Conservation (phyloP, 805 yeast species). For the Zygosaccharomyces kombuchaensis region DNA sequence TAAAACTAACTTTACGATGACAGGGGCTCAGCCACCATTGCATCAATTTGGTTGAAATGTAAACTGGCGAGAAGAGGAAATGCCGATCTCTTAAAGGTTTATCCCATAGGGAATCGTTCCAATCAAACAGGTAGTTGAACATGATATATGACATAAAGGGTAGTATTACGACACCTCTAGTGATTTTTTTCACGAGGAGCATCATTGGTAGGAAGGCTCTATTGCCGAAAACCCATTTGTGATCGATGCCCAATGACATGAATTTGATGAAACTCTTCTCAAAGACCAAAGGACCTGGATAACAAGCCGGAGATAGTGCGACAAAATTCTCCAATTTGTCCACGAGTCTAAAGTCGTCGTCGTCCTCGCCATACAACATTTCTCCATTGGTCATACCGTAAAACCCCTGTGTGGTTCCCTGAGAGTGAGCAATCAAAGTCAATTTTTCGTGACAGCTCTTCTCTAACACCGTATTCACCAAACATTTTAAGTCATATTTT, state of each 20-base stretch:
- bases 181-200: constrained; percentile 50
- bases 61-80: constrained; percentile 82
- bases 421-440: constrained; percentile 78
- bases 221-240: constrained; percentile 62
- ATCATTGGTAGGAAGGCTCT: constrained; percentile 75
- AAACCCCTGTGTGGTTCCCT: constrained; percentile 87
- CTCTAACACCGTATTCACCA: constrained; percentile 56
- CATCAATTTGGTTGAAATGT: constrained; percentile 76
- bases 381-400: constrained; percentile 54
- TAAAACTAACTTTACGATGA: constrained; percentile 41
- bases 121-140: constrained; percentile 82
- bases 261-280: constrained; percentile 57
- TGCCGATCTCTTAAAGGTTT: constrained; percentile 60
- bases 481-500: constrained; percentile 65
- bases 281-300: constrained; percentile 72
- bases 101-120: constrained; percentile 83
- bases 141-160: constrained; percentile 68
- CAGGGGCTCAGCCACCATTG: constrained; percentile 78
- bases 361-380: constrained; percentile 22
- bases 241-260: constrained; percentile 49
- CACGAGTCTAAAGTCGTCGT: constrained; percentile 40
- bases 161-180: constrained; percentile 50
- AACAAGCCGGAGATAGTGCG: constrained; percentile 88
- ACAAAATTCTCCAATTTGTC: constrained; percentile 61
- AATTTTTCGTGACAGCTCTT: constrained; percentile 42